Base-by-base conservation (phyloP, 768 basidiomycete species). In the Amanita rubescens region DNA sequence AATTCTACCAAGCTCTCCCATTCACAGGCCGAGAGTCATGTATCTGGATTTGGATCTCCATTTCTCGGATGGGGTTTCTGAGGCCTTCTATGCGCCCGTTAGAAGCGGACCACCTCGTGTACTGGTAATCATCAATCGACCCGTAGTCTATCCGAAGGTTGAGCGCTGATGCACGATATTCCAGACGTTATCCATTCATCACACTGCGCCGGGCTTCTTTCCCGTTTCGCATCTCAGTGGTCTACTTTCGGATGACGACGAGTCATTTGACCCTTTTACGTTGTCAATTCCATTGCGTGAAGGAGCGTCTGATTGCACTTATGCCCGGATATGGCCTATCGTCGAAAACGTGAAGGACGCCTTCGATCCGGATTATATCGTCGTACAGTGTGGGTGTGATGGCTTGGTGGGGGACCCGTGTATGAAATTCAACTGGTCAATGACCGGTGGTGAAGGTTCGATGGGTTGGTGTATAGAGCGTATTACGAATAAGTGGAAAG, bases 1-100 rank as follows among this genome's bases (percentile, higher is more conserved):
- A 33, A 30, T 24, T 55, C 22, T 11, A 49, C 19, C 55, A n/a
- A 20, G 5, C 43, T 56, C 32, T 17, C 52, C 24, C 47, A 55
- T 27, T 30, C 63, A 68, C 51, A 78, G 76, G 56, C 74, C 79
- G 0, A 79, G 87, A 2, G 76, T 94, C 10, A 82, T 97, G 80
- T 96, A 96, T 68, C 75, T 98, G 46, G 94, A 97, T 63, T 70
- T 97, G 8, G 94, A 97, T 65, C 74, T 96, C 2, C 94, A 97
- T 65, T 93, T 90, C 60, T 89, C 87, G 3, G 93, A 96, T 62
- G 92, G 81, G 0, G 91, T 94, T 42, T 86, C 87, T 0, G 78
- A 87, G 35, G 90, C 92, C 0, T 90, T 92, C 63, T 67, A 75
- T 54, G 68, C 71, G 1, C 68, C 75, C 1, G 60, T 61, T 20